Evolutionary conservation across 768 basidiomycete genomes (phyloP).

Genomic region (Boletellus ananiceps): DNA sequence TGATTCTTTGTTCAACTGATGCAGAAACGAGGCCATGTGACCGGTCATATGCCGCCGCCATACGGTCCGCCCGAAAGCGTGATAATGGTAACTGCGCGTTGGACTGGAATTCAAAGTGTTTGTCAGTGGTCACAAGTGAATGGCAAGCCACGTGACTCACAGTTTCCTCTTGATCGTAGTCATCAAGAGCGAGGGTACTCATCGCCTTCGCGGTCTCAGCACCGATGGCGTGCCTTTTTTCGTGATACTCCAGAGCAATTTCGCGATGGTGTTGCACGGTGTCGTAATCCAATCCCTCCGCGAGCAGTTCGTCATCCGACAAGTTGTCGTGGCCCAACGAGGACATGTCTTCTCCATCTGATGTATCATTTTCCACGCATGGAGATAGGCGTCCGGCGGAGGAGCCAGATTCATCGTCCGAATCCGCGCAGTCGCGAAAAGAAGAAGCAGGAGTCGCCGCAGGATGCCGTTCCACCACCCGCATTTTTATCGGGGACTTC

Average conservation of each 20-base stretch:
- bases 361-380: constrained; percentile 27
- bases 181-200: constrained; percentile 42
- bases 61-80: constrained; percentile 57
- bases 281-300: constrained; percentile 56
- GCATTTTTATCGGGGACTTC: constrained; percentile 56
- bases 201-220: constrained; percentile 50
- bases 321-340: constrained; percentile 26
- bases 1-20: constrained; percentile 39
- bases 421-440: constrained; percentile 38
- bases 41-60: constrained; percentile 47
- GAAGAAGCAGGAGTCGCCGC: constrained; percentile 19
- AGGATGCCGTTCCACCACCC: constrained; percentile 63
- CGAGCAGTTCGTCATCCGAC: constrained; percentile 37
- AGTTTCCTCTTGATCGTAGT: constrained; percentile 41
- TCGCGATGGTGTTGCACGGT: constrained; percentile 68
- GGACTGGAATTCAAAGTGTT: constrained; percentile 24
- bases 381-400: constrained; percentile 32
- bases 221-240: constrained; percentile 54
- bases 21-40: constrained; percentile 33
- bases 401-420: constrained; percentile 63
- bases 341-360: constrained; percentile 15
- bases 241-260: constrained; percentile 65
- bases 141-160: constrained; percentile 28
- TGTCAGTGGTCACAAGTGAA: constrained; percentile 3
- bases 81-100: constrained; percentile 52